A percentile compares a stretch with the other conserved stretches of the same genome.
These are phyloP conservation scores for Alternaria ventricosa DNA, from an alignment of 2,329 filamentous ascomycete species.

Conservation along the genomic window DNA sequence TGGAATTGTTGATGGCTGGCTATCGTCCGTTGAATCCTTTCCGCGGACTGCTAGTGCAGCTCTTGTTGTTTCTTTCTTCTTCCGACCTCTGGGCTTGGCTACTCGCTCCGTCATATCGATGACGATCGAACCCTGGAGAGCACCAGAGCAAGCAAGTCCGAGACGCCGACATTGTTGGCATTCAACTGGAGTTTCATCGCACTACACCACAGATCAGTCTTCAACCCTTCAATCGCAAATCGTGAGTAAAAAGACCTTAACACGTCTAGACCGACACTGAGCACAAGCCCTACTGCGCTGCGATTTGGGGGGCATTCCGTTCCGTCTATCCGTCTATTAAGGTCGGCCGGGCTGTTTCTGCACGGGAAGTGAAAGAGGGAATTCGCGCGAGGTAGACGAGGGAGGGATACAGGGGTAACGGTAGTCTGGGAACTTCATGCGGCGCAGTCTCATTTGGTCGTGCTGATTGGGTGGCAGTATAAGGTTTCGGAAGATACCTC, in stretches of 20 bases:
- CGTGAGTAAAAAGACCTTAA: slow-evolving; percentile 31
- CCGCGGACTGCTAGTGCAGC: slow-evolving; percentile 1
- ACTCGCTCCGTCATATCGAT: slow-evolving; percentile 46
- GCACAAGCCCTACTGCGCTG: slow-evolving; percentile 44
- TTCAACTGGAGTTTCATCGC: slow-evolving; percentile 38
- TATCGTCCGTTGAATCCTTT: neutral
- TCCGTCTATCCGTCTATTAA: too few species aligned
- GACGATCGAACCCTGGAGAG: slow-evolving; percentile 41
- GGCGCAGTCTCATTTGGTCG: neutral
- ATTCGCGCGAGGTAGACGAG: slow-evolving; percentile 14
- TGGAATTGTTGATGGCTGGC: neutral
- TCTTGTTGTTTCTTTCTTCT: slow-evolving; percentile 21
- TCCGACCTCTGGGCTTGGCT: slow-evolving; percentile 30
- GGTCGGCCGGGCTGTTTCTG: neutral
- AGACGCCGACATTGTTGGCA: slow-evolving; percentile 26
- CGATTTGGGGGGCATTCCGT: slow-evolving; percentile 28
- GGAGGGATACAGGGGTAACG: neutral
- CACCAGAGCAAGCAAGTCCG: slow-evolving; percentile 39
- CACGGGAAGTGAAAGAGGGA: slow-evolving; percentile 20
- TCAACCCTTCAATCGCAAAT: neutral
- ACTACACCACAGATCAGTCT: slow-evolving; percentile 13
- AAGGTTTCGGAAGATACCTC: slow-evolving; percentile 33
- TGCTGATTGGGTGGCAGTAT: slow-evolving; percentile 47
- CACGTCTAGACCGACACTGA: slow-evolving; percentile 44
- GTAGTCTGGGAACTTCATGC: neutral